These are phyloP conservation scores for Pleodorina starrii DNA, from an alignment of 139 green algal species.

Conservation along the genomic window DNA sequence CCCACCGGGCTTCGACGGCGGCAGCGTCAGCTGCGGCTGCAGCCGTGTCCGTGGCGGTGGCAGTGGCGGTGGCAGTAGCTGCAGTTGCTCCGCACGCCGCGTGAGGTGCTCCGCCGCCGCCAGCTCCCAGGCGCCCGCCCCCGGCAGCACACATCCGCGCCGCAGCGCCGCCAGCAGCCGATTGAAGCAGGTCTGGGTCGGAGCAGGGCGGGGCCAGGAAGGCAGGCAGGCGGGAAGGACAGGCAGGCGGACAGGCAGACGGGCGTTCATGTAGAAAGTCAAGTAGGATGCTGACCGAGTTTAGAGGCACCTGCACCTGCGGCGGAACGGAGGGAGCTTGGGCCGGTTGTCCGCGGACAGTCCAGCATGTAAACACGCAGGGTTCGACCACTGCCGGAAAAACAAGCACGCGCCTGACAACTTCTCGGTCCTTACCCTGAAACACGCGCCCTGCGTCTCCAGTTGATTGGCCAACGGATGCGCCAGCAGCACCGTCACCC, in stretches of 20 bases:
- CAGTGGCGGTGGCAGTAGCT: not conserved
- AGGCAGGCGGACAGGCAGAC: not conserved
- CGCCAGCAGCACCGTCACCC: conserved; percentile 27
- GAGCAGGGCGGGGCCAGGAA: not conserved
- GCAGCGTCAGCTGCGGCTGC: not conserved
- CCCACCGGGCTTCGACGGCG: not conserved
- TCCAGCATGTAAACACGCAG: too few relatives aligned
- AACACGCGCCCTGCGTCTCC: not conserved
- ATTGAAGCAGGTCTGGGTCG: conserved; percentile 24
- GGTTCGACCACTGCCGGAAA: too few relatives aligned
- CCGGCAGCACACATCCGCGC: conserved; percentile 2
- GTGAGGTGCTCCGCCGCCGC: conserved; percentile 14
- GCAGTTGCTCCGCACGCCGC: not conserved
- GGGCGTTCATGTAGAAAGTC: too few relatives aligned
- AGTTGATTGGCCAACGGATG: not conserved
- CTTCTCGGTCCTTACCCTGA: conserved; percentile 29
- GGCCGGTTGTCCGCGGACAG: too few relatives aligned
- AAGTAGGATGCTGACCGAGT: too few relatives aligned
- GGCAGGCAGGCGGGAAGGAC: not conserved
- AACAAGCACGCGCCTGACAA: too few relatives aligned
- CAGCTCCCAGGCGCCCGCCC: conserved; percentile 31
- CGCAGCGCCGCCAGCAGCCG: conserved; percentile 21
- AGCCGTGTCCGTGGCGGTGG: not conserved
- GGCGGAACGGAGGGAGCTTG: too few relatives aligned
- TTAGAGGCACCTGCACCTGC: too few relatives aligned